phyloP scores from a whole-genome alignment of 768 basidiomycete genomes.

The Coprinopsis marcescibilis region DNA sequence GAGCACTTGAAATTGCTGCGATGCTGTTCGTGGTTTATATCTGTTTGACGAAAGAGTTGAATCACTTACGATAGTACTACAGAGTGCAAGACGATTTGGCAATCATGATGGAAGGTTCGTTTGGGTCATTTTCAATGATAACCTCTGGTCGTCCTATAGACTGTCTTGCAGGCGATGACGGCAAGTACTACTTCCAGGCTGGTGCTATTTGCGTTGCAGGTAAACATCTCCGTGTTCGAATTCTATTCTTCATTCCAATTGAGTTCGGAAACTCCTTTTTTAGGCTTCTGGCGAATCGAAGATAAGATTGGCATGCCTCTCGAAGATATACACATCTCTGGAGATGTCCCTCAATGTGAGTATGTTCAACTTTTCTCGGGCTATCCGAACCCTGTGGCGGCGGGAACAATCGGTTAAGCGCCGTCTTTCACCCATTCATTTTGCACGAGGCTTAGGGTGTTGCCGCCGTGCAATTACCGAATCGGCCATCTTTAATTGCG shows the following conservation, averaged over 20 bases:
- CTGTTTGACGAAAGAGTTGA: background rate
- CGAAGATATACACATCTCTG: conserved; percentile 65
- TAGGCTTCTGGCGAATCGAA: conserved; percentile 71
- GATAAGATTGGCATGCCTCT: conserved; percentile 72
- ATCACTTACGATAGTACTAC: background rate
- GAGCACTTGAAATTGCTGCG: conserved; percentile 57
- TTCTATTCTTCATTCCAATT: background rate
- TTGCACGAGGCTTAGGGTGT: no score
- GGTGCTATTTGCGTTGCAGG: conserved; percentile 65
- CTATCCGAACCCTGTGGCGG: background rate
- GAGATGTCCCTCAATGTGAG: conserved; percentile 71
- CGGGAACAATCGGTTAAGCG: background rate
- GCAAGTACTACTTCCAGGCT: conserved; percentile 69
- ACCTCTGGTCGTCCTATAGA: background rate
- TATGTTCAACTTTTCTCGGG: conserved; percentile 9
- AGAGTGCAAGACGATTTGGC: conserved; percentile 57
- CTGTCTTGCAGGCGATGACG: conserved; percentile 45
- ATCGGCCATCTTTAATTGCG: no score
- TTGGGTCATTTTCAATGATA: background rate
- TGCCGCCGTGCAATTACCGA: no score
- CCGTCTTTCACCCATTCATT: no score
- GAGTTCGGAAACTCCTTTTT: background rate
- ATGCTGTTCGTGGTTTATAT: conserved; percentile 44
- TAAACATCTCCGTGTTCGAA: conserved; percentile 21
- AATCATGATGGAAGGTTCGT: conserved; percentile 53